A percentile compares a stretch with the other conserved stretches of the same genome.
Evolutionary conservation across 169 alveolate species (phyloP).

Genomic region (Pseudocohnilembus persalinus): DNA sequence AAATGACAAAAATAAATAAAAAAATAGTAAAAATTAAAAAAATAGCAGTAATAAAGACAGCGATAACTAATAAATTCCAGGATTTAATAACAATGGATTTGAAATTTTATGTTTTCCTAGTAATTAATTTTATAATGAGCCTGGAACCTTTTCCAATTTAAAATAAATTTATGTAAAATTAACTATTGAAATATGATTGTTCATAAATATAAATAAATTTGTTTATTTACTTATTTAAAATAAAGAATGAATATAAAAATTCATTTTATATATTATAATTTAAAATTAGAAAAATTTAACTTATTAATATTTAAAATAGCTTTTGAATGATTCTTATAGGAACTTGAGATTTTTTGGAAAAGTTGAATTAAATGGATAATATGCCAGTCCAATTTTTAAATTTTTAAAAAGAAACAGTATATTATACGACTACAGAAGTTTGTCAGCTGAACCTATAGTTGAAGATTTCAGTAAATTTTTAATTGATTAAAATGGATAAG

Average conservation of each 20-base stretch:
- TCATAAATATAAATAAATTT: no score
- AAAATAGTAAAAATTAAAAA: no score
- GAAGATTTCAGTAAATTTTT: conserved; percentile 44
- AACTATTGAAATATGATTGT: no score
- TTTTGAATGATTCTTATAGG: no score
- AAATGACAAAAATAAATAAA: no score
- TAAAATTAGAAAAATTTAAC: neutral
- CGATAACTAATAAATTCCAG: neutral
- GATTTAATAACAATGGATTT: neutral
- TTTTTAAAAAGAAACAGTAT: conserved; percentile 31
- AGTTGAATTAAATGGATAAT: conserved; percentile 41
- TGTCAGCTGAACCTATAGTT: conserved; percentile 20
- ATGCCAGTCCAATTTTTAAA: conserved; percentile 39
- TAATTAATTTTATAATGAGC: conserved; percentile 27
- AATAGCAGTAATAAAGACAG: neutral
- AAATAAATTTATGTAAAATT: conserved; percentile 4
- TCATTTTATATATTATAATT: no score
- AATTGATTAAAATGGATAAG: conserved; percentile 28
- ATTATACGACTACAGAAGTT: conserved; percentile 11
- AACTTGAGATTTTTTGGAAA: conserved; percentile 34
- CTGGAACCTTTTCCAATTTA: conserved; percentile 10
- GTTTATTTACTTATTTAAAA: no score
- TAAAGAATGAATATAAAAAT: no score
- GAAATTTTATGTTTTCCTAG: conserved; percentile 32
- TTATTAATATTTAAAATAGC: no score